Evolutionary conservation across 805 yeast genomes (phyloP).

Genomic region (Saccharomycopsis capsularis): DNA sequence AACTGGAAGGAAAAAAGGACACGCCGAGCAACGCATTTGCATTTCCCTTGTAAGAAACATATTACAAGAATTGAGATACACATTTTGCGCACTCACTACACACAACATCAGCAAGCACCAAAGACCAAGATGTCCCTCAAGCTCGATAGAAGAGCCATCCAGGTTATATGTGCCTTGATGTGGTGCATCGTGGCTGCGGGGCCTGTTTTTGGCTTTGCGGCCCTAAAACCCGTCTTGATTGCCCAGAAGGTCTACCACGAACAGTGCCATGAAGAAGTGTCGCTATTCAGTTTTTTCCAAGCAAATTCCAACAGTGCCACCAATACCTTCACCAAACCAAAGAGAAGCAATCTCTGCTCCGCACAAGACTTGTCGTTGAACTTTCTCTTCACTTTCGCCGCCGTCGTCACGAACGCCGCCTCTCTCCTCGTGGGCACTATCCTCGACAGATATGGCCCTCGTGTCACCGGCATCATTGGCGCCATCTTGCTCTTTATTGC

Average conservation of each 20-base stretch:
- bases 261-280: conserved; percentile 45
- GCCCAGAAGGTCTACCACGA: conserved; percentile 69
- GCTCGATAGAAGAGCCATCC: conserved; percentile 37
- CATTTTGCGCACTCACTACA: too few relatives aligned
- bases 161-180: conserved; percentile 62
- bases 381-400: conserved; percentile 76
- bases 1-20: too few relatives aligned
- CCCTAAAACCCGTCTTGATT: conserved; percentile 76
- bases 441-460: conserved; percentile 75
- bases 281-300: conserved; percentile 84
- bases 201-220: conserved; percentile 93
- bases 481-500: conserved; percentile 53
- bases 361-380: conserved; percentile 82
- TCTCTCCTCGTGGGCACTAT: conserved; percentile 79
- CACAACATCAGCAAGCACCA: too few relatives aligned
- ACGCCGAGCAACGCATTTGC: too few relatives aligned
- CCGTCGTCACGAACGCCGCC: conserved; percentile 76
- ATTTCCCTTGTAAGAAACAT: too few relatives aligned
- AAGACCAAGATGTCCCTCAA: too few relatives aligned
- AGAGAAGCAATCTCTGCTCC: conserved; percentile 44
- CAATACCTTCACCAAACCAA: conserved; percentile 43
- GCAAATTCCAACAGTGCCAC: conserved; percentile 48
- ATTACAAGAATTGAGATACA: too few relatives aligned
- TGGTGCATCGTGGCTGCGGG: conserved; percentile 95
- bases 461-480: conserved; percentile 71